Conservation (phyloP, 75 land plant genomes). For the Sequoia sempervirens region DNA sequence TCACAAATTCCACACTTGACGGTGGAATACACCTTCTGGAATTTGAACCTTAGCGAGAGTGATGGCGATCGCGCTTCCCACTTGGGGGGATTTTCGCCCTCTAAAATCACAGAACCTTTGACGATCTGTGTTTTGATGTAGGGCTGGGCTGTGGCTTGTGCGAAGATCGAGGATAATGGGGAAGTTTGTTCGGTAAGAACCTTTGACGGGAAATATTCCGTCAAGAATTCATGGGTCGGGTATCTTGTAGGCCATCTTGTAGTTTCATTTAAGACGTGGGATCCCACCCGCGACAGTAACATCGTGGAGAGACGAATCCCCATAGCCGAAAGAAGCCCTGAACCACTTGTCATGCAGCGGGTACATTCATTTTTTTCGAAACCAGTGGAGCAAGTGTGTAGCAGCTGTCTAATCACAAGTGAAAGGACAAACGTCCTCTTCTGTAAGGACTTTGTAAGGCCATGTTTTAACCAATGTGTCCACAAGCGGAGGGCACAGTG, state of each 20-base stretch:
- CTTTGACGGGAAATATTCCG: constrained; percentile 3
- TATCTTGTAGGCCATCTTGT: too few relatives aligned
- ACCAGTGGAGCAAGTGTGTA: not conserved
- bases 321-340: not conserved
- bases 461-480: not conserved
- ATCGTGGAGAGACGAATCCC: not conserved
- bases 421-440: not conserved
- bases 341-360: not conserved
- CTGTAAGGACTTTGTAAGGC: not conserved
- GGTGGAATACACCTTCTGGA: not conserved
- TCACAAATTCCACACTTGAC: not conserved
- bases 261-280: not conserved
- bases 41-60: not conserved
- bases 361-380: not conserved
- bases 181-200: not conserved
- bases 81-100: not conserved
- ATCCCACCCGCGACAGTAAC: not conserved
- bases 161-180: not conserved
- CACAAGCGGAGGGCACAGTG: not conserved
- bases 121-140: not conserved
- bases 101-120: not conserved
- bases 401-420: constrained; percentile 1
- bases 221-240: not conserved
- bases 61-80: not conserved
- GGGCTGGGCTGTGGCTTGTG: not conserved